phyloP scores from a whole-genome alignment of 352 stramenopile genomes.

The Thraustochytrium sp. region DNA sequence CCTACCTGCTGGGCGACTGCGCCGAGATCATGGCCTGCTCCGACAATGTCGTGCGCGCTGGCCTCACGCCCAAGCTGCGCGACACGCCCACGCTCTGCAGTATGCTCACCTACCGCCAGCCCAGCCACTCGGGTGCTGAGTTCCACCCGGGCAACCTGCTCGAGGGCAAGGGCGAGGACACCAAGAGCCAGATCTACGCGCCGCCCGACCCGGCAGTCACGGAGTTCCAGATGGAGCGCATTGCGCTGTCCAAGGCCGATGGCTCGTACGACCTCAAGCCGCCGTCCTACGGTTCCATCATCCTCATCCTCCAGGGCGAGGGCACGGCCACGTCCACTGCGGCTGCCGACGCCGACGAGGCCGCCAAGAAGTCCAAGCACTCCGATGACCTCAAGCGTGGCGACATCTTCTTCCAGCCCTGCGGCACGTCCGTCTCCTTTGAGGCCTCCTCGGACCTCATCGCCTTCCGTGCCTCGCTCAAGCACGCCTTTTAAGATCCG shows the following conservation, averaged over 20 bases:
- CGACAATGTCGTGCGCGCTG: slow-evolving; percentile 98
- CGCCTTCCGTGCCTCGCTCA: slow-evolving; percentile 17
- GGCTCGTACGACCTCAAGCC: background rate
- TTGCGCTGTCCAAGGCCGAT: slow-evolving; percentile 3
- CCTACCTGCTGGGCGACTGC: slow-evolving; percentile 86
- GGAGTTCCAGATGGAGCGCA: slow-evolving; percentile 37
- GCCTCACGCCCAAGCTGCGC: slow-evolving; percentile 97
- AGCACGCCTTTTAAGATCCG: slow-evolving; percentile 9
- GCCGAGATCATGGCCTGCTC: slow-evolving; percentile 98
- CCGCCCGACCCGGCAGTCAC: slow-evolving; percentile 27
- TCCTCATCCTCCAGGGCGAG: slow-evolving; percentile 28
- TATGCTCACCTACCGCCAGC: slow-evolving; percentile 90
- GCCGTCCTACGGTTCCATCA: background rate
- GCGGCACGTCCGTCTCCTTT: background rate
- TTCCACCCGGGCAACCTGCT: slow-evolving; percentile 41
- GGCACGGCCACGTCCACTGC: background rate
- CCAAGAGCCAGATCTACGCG: slow-evolving; percentile 27
- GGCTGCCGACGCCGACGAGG: background rate
- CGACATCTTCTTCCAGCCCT: slow-evolving; percentile 34
- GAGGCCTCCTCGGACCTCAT: slow-evolving; percentile 2
- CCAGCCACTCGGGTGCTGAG: slow-evolving; percentile 27
- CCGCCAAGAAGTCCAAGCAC: background rate
- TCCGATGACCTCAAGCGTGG: background rate
- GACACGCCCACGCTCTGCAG: slow-evolving; percentile 92
- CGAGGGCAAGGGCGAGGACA: background rate